These are phyloP conservation scores for Aspergillus arachidicola DNA, from an alignment of 2,329 filamentous ascomycete species.

Conservation along the genomic window DNA sequence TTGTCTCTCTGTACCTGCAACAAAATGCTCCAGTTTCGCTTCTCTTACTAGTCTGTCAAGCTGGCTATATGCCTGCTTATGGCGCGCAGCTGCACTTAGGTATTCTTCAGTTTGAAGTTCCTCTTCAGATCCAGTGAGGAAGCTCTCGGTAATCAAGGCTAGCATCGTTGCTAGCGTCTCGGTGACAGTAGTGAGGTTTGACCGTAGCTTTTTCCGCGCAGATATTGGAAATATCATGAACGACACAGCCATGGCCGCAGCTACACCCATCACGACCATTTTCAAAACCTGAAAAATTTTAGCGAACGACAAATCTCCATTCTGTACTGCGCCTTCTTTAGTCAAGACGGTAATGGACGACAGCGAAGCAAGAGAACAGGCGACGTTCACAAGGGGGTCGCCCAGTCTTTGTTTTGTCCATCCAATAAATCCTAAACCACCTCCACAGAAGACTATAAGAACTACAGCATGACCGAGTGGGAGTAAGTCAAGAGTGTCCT, in stretches of 20 bases:
- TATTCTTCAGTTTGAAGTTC: conserved; percentile 72
- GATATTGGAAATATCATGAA: conserved; percentile 77
- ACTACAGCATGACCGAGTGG: conserved; percentile 77
- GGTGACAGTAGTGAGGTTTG: conserved; percentile 73
- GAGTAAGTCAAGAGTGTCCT: conserved; percentile 65
- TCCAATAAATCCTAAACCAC: conserved; percentile 81
- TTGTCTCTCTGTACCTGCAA: conserved; percentile 75
- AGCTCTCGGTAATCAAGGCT: conserved; percentile 77
- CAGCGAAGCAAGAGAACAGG: conserved; percentile 81
- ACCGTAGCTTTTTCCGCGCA: conserved; percentile 71
- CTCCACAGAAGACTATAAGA: conserved; percentile 80
- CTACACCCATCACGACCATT: conserved; percentile 78
- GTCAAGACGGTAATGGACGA: conserved; percentile 88
- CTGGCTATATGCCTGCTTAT: conserved; percentile 67
- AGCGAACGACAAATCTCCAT: conserved; percentile 75
- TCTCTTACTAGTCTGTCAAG: conserved; percentile 80
- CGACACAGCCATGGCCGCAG: conserved; percentile 72
- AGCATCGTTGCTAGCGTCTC: conserved; percentile 79
- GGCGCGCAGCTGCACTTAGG: conserved; percentile 61
- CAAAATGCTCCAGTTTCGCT: conserved; percentile 85
- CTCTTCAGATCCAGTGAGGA: conserved; percentile 78
- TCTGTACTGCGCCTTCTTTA: conserved; percentile 85
- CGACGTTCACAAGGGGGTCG: conserved; percentile 79
- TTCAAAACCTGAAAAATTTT: conserved; percentile 83
- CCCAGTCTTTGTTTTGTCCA: conserved; percentile 83